Percentiles rank a stretch among this genome's conserved stretches.
Evolutionary conservation across 345 rosid genomes (phyloP).

Genomic region (Gossypium herbaceum): DNA sequence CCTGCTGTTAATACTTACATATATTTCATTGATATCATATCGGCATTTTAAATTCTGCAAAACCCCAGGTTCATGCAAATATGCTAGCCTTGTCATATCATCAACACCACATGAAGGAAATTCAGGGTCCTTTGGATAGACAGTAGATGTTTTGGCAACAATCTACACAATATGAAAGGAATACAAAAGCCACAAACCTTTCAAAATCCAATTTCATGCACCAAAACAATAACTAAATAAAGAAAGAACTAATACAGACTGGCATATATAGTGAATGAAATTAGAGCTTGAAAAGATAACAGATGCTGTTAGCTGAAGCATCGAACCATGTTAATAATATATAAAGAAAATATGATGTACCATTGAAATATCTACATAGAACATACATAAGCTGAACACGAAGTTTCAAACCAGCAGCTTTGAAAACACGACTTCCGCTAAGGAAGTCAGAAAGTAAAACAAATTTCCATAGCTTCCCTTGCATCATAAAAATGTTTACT

Average conservation of each 20-base stretch:
- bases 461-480: neutral
- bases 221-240: neutral
- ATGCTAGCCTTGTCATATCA: slow-evolving; percentile 94
- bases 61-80: slow-evolving; percentile 97
- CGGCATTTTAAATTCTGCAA: slow-evolving; percentile 69
- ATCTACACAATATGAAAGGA: slow-evolving; percentile 40
- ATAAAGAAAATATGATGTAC: neutral
- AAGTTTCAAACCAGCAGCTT: neutral
- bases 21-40: slow-evolving; percentile 78
- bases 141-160: slow-evolving; percentile 49
- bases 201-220: slow-evolving; percentile 7
- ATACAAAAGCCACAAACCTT: slow-evolving; percentile 1
- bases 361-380: neutral
- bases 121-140: slow-evolving; percentile 82
- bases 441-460: neutral
- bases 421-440: neutral
- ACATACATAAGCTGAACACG: neutral
- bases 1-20: slow-evolving; percentile 53
- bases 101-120: slow-evolving; percentile 85
- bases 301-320: neutral
- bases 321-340: neutral
- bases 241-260: slow-evolving; percentile 8
- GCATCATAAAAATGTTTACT: neutral
- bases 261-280: neutral
- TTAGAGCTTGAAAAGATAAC: neutral